phyloP scores from a whole-genome alignment of 805 yeast species.

The Saccharomyces eubayanus region DNA sequence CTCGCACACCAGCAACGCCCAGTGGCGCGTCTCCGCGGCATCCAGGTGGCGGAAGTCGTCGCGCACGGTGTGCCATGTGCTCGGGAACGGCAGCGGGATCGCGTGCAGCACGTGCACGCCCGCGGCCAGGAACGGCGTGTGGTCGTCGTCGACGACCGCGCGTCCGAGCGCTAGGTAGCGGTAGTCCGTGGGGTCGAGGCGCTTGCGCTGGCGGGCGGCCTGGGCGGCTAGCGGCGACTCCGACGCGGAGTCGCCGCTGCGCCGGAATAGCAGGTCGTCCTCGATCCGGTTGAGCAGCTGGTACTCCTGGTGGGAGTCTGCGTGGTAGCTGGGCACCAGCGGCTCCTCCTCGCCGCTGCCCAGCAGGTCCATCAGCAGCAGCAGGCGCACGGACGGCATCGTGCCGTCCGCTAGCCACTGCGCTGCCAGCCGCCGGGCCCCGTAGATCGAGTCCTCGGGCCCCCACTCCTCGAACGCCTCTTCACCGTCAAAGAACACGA shows the following conservation, averaged over 20 bases:
- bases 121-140: conserved; percentile 39
- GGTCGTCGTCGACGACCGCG: conserved; percentile 39
- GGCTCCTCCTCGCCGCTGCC: conserved; percentile 32
- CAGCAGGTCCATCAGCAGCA: conserved; percentile 44
- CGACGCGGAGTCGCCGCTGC: neutral
- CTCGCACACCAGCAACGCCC: conserved; percentile 38
- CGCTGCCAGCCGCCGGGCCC: conserved; percentile 43
- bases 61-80: conserved; percentile 42
- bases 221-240: neutral
- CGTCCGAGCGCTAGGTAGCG: conserved; percentile 6
- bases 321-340: conserved; percentile 36
- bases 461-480: conserved; percentile 52
- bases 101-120: conserved; percentile 45
- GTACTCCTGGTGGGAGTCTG: conserved; percentile 34
- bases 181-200: conserved; percentile 10
- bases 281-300: conserved; percentile 33
- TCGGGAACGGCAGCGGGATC: conserved; percentile 46
- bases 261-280: conserved; percentile 1
- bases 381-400: conserved; percentile 34
- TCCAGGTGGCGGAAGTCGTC: conserved; percentile 41
- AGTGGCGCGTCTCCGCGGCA: conserved; percentile 34
- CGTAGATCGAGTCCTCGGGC: conserved; percentile 45
- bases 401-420: conserved; percentile 27
- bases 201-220: neutral
- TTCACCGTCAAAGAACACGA: conserved; percentile 54